Base-by-base conservation (phyloP, 306 rosid genomes). In the Lupinus albus region DNA sequence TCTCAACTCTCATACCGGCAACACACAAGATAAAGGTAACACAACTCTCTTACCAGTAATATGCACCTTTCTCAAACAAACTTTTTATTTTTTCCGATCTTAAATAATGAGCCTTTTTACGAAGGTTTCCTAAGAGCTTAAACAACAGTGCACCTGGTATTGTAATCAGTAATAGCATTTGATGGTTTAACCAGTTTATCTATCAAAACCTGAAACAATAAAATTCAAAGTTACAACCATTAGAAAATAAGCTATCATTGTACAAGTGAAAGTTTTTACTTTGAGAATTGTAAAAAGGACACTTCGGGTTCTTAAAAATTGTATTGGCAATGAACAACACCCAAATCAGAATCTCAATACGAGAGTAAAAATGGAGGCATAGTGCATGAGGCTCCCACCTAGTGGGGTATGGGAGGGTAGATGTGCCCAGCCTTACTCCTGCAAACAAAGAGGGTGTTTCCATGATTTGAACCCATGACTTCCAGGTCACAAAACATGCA, bases 181-280 rank as follows among this genome's bases (percentile, higher is more conserved):
- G 87, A 79, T 13, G 99, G 99, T 77, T 88, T 90, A 68, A 93
- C 99, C 88, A 93, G 78, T 68, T 88, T 82, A 85, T 93, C 99
- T 42, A 90, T 84, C 79, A 93, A 51, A 71, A 86, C 88, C 99
- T 93, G 91, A 44, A 72, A 87, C 30, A 48, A 69, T 42, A 50
- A 36, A 72, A 53, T 13, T 47, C 11, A 9, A 54, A 47, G 61
- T 62, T 38, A 48, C 56, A 54, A 15, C 63, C 50, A 39, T 63
- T 50, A 42, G 53, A 8, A 52, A 42, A 61, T 20, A 41, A 5
- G 8, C 57, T 46, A 68, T 47, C 30, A 39, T 10, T 35, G 33
- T 15, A 21, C 56, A 42, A 55, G 48, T 20, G 65, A 55, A 13
- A 45, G 13, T 6, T 58, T 8, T 52, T n/a, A 51, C 41, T 15